phyloP scores from a whole-genome alignment of 768 basidiomycete genomes.

The Hydnomerulius pinastri region DNA sequence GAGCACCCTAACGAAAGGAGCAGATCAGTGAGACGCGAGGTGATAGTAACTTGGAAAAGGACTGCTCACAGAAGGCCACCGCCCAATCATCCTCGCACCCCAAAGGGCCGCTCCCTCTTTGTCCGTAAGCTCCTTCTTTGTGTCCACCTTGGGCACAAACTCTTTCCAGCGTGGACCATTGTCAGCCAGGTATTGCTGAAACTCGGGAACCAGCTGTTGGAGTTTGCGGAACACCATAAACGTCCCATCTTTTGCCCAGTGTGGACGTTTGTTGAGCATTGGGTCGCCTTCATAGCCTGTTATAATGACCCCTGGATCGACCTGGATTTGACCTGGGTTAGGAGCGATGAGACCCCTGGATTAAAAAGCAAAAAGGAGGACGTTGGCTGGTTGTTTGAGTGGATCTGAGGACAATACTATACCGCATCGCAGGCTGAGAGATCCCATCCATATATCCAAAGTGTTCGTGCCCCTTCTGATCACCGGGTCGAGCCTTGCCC shows the following conservation, averaged over 20 bases:
- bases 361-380: slow-evolving; percentile 30
- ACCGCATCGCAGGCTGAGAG: slow-evolving; percentile 45
- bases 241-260: slow-evolving; percentile 51
- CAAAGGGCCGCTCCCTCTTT: slow-evolving; percentile 49
- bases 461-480: slow-evolving; percentile 43
- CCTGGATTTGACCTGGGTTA: slow-evolving; percentile 33
- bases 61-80: slow-evolving; percentile 54
- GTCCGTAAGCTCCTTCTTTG: slow-evolving; percentile 23
- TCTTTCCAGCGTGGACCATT: slow-evolving; percentile 23
- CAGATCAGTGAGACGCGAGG: no score
- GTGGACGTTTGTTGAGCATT: slow-evolving; percentile 27
- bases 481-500: slow-evolving; percentile 23
- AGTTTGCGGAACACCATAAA: slow-evolving; percentile 55
- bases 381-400: no score
- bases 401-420: slow-evolving; percentile 35
- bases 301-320: slow-evolving; percentile 46
- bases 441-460: slow-evolving; percentile 58
- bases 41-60: no score
- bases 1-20: slow-evolving; percentile 39
- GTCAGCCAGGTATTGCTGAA: slow-evolving; percentile 43
- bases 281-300: slow-evolving; percentile 46
- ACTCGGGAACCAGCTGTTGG: slow-evolving; percentile 54
- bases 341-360: slow-evolving; percentile 22
- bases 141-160: slow-evolving; percentile 19
- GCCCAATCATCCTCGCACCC: slow-evolving; percentile 53